Conservation (phyloP, 352 stramenopile species). For the Phytophthora foliorum region DNA sequence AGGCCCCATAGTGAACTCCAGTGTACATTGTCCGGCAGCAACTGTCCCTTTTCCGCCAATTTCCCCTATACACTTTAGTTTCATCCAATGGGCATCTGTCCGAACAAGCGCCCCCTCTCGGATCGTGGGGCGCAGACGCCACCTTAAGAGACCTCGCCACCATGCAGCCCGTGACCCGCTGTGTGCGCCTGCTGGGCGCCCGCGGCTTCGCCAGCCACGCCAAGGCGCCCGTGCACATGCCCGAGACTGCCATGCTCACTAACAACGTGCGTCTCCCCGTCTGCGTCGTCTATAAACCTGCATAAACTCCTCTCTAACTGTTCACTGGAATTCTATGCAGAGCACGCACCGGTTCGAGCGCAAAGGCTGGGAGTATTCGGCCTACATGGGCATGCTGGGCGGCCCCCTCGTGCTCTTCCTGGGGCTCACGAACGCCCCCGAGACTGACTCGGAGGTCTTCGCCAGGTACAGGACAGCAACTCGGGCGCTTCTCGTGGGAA, state of each 20-base stretch:
- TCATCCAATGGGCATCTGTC: conserved; percentile 23
- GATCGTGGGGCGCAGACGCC: conserved; percentile 35
- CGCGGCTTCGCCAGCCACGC: conserved; percentile 64
- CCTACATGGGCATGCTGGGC: conserved; percentile 79
- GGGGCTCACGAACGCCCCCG: conserved; percentile 79
- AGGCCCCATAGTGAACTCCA: conserved; percentile 7
- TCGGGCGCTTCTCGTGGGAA: too few relatives aligned
- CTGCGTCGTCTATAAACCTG: neutral
- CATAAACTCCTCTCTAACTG: neutral
- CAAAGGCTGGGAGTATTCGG: conserved; percentile 89
- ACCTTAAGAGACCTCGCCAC: conserved; percentile 31
- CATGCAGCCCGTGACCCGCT: conserved; percentile 38
- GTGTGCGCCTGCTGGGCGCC: conserved; percentile 42
- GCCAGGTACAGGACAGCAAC: conserved; percentile 54
- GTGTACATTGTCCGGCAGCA: conserved; percentile 6
- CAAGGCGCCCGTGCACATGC: conserved; percentile 79
- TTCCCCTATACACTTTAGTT: conserved; percentile 14
- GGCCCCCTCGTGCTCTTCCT: conserved; percentile 80
- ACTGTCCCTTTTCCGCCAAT: neutral
- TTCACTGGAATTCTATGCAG: conserved; percentile 33
- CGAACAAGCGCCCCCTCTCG: conserved; percentile 1
- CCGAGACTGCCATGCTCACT: conserved; percentile 89
- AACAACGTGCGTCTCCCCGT: conserved; percentile 71
- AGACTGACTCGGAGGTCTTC: conserved; percentile 88
- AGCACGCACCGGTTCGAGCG: conserved; percentile 81